These are phyloP conservation scores for Fusarium udum DNA, from an alignment of 2,329 filamentous ascomycete genomes.

Conservation along the genomic window DNA sequence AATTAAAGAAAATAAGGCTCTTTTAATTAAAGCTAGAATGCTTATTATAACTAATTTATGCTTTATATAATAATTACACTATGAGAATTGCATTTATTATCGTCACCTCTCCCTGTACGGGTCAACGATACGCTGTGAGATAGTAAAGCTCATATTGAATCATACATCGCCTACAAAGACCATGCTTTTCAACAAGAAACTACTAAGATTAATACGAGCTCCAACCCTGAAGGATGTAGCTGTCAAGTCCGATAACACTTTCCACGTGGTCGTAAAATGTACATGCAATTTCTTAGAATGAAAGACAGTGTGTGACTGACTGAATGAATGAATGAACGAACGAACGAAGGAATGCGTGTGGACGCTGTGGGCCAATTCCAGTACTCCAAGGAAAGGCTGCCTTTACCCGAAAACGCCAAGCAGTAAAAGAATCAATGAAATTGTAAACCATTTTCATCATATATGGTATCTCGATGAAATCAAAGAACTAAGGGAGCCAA, in stretches of 20 bases:
- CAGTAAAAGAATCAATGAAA: conserved; percentile 10
- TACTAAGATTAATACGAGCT: conserved; percentile 4
- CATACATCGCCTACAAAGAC: not conserved
- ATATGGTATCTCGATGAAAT: conserved; percentile 34
- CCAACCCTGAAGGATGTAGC: not conserved
- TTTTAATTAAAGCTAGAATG: too few species aligned
- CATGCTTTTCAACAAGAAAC: conserved; percentile 16
- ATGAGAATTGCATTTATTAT: not conserved
- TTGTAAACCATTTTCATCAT: conserved; percentile 12
- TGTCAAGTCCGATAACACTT: conserved; percentile 14
- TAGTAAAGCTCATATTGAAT: conserved; percentile 2
- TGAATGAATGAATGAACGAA: not conserved
- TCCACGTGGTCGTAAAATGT: conserved; percentile 1
- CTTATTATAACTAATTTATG: too few species aligned
- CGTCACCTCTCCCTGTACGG: not conserved
- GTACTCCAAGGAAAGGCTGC: conserved; percentile 22
- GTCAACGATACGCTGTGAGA: not conserved
- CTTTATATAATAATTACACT: too few species aligned
- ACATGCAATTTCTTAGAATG: conserved; percentile 22
- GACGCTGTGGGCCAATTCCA: conserved; percentile 31
- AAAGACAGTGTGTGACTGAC: conserved; percentile 20
- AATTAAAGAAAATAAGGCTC: too few species aligned
- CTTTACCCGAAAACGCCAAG: conserved; percentile 32
- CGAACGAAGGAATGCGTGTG: conserved; percentile 29
- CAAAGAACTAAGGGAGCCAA: conserved; percentile 9